Base-by-base conservation (phyloP, 2,329 filamentous ascomycete species). In the Scorias spongiosa region DNA sequence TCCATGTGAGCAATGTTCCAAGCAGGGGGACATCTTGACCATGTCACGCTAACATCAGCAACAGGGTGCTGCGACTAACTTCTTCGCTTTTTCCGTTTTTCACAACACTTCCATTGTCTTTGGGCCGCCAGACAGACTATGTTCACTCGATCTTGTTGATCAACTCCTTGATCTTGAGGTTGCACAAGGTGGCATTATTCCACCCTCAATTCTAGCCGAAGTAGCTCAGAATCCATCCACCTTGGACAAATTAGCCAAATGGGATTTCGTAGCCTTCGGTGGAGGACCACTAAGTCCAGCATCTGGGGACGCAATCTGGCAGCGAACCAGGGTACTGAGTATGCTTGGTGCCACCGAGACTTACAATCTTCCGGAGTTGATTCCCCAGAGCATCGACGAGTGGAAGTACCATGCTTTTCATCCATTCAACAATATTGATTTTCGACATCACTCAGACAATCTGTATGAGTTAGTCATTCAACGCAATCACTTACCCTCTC, bases 391-490 rank as follows among this genome's bases (percentile, higher is more conserved):
- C 4, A 34, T 42, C 15, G 45, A 50, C 39, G 48, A 48, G 10
- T 43, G 44, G 42, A 17, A 37, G 8, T 50, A 42, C 20, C 44
- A 41, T 15, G 26, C 11, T 17, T 48, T 28, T 29, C 48, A 49
- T 34, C 41, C 46, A 11, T 20, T 29, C 1, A 29, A 45, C 2
- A 43, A 43, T 10, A 36, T 45, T 29, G 15, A 44, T 2, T 50
- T 48, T 20, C 11, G 15, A 4, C 11, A 36, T 36, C 32, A 36
- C 15, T 12, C 32, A 12, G 55, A 54, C 18, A 50, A 50, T 38
- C 45, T 55, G 1, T 59, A 56, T 37, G 62, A 65, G 48, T 54
- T 61, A 15, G 58, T 57, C 45, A 48, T 64, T 2, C 49, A 57
- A 44, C 58, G 61, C 10, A 54, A 61, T 9, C 44, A 47, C 17